Base-by-base conservation (phyloP, 2,329 filamentous ascomycete genomes). In the Berkeleyomyces rouxiae region DNA sequence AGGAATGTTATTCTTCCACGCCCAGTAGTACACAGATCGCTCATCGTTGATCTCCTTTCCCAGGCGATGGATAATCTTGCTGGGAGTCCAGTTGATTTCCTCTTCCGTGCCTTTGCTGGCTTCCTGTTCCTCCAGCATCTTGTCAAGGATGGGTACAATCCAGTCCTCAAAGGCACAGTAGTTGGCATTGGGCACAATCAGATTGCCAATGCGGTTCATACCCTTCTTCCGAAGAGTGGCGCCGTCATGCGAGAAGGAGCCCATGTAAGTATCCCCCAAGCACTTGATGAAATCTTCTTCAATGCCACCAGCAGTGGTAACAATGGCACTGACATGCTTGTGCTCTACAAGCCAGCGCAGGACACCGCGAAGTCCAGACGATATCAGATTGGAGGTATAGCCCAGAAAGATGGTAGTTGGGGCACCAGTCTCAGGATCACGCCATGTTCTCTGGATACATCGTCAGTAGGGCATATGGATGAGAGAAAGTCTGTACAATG, bases 261-360 rank as follows among this genome's bases (percentile, higher is more conserved):
- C 89, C 71, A 97, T 84, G 73, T 96, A 99, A 0, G 93, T 99
- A 61, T 90, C 86, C 9, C 87, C 93, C 2, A 99, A 84, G 69
- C 93, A 99, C 77, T 99, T 99, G 80, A 99, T 99, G 64, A 99
- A 85, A 74, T 99, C 93, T 72, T 99, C 93, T 74, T 99, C 93
- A 61, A 99, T 83, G 59, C 93, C 93, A 53, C 93, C 93, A 0
- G 93, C 93, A 0, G 93, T 96, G 33, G 93, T 96, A 65, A 99
- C 93, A 69, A 99, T 89, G 67, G 87, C 88, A 0, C 90, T 93
- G 66, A 99, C 85, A 71, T 97, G 91, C 66, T 85, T 86, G 76
- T 99, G 90, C 75, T 97, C 82, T 53, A 95, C 91, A 0, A 99
- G 82, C 76, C 90, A 99, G 63, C 93, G 88, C 67, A 99, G 78